These are phyloP conservation scores for Auricularia auricula-judae DNA, from an alignment of 768 basidiomycete species.

Conservation along the genomic window DNA sequence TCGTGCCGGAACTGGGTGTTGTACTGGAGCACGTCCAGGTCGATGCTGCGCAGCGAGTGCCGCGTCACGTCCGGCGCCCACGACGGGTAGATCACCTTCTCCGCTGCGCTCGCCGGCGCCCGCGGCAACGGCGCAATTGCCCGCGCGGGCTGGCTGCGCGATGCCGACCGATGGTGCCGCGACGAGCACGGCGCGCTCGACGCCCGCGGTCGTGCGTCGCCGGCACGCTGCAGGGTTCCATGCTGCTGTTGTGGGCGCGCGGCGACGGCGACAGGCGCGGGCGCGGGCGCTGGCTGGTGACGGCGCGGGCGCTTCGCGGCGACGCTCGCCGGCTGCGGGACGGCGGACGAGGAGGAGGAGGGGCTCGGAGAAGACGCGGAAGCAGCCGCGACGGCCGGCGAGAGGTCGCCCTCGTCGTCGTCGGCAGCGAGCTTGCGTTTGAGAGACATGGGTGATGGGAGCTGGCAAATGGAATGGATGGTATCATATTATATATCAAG, in stretches of 20 bases:
- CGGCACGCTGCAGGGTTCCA: not conserved
- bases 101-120: not conserved
- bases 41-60: not conserved
- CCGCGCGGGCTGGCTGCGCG: not conserved
- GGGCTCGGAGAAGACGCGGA: not conserved
- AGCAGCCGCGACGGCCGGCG: not conserved
- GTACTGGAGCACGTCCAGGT: not conserved
- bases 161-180: not conserved
- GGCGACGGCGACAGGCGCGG: not conserved
- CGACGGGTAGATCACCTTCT: not conserved
- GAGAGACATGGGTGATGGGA: not conserved
- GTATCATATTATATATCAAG: not conserved
- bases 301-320: not conserved
- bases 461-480: not conserved
- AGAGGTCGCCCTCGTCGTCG: not conserved
- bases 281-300: not conserved
- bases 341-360: not conserved
- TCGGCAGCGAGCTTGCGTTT: not conserved
- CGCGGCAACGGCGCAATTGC: not conserved
- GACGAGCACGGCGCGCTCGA: not conserved
- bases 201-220: not conserved
- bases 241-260: too few relatives aligned
- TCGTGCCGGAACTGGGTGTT: slow-evolving; percentile 38
- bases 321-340: not conserved
- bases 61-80: not conserved